phyloP scores from a whole-genome alignment of 306 rosid genomes.

The Rosa lucieae region DNA sequence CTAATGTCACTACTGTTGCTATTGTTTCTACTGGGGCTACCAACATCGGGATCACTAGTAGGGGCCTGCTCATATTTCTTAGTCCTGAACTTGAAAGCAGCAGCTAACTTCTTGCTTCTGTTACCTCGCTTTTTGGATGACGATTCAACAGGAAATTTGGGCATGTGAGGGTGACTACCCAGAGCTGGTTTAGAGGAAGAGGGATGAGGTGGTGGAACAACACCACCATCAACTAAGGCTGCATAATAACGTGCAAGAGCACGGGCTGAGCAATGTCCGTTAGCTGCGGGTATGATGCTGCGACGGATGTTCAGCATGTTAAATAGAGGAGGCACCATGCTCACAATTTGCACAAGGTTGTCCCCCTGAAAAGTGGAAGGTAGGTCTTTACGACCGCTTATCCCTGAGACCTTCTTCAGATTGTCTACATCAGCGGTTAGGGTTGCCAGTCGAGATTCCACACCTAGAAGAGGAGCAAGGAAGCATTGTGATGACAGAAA shows the following conservation, averaged over 20 bases:
- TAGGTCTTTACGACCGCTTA: conserved; percentile 44
- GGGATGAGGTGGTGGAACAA: conserved; percentile 78
- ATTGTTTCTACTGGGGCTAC: conserved; percentile 17
- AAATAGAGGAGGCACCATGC: conserved; percentile 53
- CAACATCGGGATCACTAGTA: not conserved
- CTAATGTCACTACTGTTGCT: conserved; percentile 23
- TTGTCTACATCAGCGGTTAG: conserved; percentile 62
- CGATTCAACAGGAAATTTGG: conserved; percentile 52
- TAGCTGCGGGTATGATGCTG: conserved; percentile 90
- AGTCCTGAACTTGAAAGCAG: conserved; percentile 20
- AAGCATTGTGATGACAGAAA: conserved; percentile 24
- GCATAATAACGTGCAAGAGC: conserved; percentile 98
- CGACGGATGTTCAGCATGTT: conserved; percentile 78
- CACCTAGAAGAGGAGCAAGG: conserved; percentile 48
- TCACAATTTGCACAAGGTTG: conserved; percentile 46
- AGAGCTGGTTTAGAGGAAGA: conserved; percentile 67
- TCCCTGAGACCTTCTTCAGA: conserved; percentile 48
- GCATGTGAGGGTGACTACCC: conserved; percentile 87
- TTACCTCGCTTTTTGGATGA: conserved; percentile 34
- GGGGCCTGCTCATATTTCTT: conserved; percentile 29
- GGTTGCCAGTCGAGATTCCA: conserved; percentile 92
- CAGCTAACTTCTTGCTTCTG: conserved; percentile 31
- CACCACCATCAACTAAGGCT: conserved; percentile 78
- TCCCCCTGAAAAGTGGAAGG: conserved; percentile 79
- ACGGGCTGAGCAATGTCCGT: conserved; percentile 93